phyloP scores from a whole-genome alignment of 371 early-diverging fungal species.

The Mucor saturninus region DNA sequence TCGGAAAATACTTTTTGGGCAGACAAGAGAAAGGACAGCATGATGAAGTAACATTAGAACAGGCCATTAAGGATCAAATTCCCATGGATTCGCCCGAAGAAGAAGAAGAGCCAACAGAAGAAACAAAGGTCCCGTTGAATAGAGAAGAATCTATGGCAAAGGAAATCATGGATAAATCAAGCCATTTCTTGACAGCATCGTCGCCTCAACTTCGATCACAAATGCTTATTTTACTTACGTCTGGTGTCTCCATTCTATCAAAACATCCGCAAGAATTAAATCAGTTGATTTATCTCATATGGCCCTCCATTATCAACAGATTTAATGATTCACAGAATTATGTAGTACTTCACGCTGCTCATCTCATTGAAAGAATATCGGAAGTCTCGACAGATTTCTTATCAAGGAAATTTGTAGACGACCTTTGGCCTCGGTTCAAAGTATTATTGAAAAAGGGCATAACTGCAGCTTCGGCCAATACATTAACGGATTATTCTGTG shows the following conservation, averaged over 20 bases:
- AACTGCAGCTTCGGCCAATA: constrained; percentile 12
- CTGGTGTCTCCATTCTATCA: constrained; percentile 42
- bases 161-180: constrained; percentile 49
- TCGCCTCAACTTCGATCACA: constrained; percentile 56
- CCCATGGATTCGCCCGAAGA: constrained; percentile 17
- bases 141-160: constrained; percentile 41
- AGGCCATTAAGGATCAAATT: constrained; percentile 23
- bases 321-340: constrained; percentile 54
- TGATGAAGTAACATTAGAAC: constrained; percentile 24
- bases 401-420: constrained; percentile 46
- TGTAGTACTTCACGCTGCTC: constrained; percentile 56
- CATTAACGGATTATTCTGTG: constrained; percentile 31
- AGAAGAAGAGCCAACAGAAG: constrained; percentile 5
- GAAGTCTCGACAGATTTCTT: constrained; percentile 53
- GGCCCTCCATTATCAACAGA: constrained; percentile 58
- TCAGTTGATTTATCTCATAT: constrained; percentile 55
- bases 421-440: constrained; percentile 57
- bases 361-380: constrained; percentile 39
- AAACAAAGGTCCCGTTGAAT: constrained; percentile 29
- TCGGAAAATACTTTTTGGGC: constrained; percentile 51
- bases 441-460: constrained; percentile 28
- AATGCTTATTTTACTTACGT: constrained; percentile 45
- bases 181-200: constrained; percentile 58
- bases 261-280: constrained; percentile 42
- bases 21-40: constrained; percentile 37